Evolutionary conservation across 108 stramenopile genomes (phyloP).

Genomic region (Skeletonema potamos): DNA sequence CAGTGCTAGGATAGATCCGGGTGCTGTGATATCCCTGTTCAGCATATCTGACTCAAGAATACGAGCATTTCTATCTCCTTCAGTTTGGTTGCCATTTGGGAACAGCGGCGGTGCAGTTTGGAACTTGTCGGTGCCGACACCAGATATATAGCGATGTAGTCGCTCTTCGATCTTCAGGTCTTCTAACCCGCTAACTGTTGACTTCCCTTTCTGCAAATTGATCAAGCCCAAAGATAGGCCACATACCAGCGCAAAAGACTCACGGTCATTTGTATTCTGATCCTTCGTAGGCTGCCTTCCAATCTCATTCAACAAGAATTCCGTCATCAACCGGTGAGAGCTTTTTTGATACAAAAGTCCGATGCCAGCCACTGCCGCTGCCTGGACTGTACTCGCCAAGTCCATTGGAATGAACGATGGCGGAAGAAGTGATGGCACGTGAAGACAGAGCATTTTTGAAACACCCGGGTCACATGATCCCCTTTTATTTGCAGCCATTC

Average conservation of each 20-base stretch:
- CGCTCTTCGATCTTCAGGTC: constrained; percentile 95
- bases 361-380: constrained; percentile 89
- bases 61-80: constrained; percentile 77
- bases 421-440: constrained; percentile 95
- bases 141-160: constrained; percentile 83
- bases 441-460: constrained; percentile 97
- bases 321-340: constrained; percentile 95
- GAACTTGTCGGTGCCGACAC: constrained; percentile 67
- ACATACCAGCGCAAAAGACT: constrained; percentile 80
- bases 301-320: constrained; percentile 96
- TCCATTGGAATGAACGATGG: constrained; percentile 89
- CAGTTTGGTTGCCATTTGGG: constrained; percentile 27
- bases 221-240: constrained; percentile 50
- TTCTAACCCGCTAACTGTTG: constrained; percentile 72
- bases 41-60: constrained; percentile 85
- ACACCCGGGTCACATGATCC: constrained; percentile 89
- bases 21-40: constrained; percentile 94
- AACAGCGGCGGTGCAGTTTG: background rate
- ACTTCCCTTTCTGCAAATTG: constrained; percentile 39
- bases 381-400: constrained; percentile 86
- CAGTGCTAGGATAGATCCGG: constrained; percentile 93
- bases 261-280: constrained; percentile 76
- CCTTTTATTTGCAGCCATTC: constrained; percentile 94
- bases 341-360: constrained; percentile 92
- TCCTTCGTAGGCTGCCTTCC: constrained; percentile 82